Base-by-base conservation (phyloP, 306 rosid species). In the Castanopsis chinensis region DNA sequence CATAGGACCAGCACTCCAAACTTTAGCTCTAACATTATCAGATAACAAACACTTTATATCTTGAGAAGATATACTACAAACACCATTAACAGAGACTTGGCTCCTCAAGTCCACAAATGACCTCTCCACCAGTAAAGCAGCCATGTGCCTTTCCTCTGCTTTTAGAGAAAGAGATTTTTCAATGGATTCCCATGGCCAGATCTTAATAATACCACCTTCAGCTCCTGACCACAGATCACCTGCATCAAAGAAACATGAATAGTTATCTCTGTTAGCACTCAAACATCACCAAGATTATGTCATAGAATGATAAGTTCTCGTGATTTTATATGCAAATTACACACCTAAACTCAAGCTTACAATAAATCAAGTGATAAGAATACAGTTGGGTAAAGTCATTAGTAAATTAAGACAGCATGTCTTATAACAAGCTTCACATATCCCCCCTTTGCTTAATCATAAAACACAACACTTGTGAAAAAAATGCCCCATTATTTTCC, bases 201-300 rank as follows among this genome's bases (percentile, higher is more conserved):
- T 85, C 89, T 87, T 93, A 69, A 96, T 86, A 79, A 86, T 56
- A 80, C 98, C 99, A 35, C 98, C 96, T 72, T 96, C 99, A 23
- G 92, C 90, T 60, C 99, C 99, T 0, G 97, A 91, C 99, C 99
- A 96, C 73, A 96, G 71, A 83, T 96, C 99, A 74, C 99, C 98
- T 93, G 88, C 4, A 83, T 18, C 74, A 73, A 69, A 70, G 64
- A 45, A 86, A 72, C 77, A 53, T 32, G 71, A 71, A 57, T 7
- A 74, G 54, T 43, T 30, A 79, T 27, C 69, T 63, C 69, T 63
- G 28, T 63, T 27, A 14, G 69, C 41, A 13, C 1, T 5, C 37
- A 18, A 5, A 21, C 6, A 59, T 59, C 65, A 0, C 32, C 69
- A 27, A 8, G 69, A 63, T 25, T 4, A 28, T 59, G 33, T 59